Percentiles rank a stretch among this genome's conserved stretches.
Conservation (phyloP, 345 rosid species). For the Erysimum cheiranthoides region DNA sequence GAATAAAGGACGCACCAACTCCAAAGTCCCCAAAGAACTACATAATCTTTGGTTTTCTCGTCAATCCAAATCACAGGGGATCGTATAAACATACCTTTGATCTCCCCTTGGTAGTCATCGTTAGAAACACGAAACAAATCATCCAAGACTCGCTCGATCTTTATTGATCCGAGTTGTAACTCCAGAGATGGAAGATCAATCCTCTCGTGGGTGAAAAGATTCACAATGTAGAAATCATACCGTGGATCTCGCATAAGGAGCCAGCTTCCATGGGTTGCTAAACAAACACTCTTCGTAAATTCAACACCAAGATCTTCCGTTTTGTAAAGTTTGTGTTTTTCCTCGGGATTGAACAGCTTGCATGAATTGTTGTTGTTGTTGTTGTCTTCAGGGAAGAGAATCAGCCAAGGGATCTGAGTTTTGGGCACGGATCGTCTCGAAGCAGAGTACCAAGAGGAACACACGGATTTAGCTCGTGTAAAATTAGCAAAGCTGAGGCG, state of each 20-base stretch:
- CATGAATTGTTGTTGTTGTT: not conserved
- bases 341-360: slow-evolving; percentile 5
- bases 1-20: not conserved
- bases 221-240: not conserved
- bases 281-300: not conserved
- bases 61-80: slow-evolving; percentile 3
- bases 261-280: not conserved
- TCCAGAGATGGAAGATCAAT: not conserved
- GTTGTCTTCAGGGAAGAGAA: not conserved
- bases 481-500: not conserved
- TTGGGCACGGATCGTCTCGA: not conserved
- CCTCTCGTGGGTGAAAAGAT: not conserved
- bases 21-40: not conserved
- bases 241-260: not conserved
- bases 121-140: not conserved
- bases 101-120: not conserved
- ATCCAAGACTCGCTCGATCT: not conserved
- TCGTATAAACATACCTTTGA: not conserved
- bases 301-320: not conserved
- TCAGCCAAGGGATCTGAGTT: slow-evolving; percentile 13
- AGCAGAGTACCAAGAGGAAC: not conserved
- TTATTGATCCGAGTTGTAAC: not conserved
- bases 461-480: not conserved
- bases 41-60: slow-evolving; percentile 14
- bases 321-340: slow-evolving; percentile 11